Percentiles rank a stretch among this genome's conserved stretches.
Conservation (phyloP, 805 yeast species). For the Candida vaughaniae region DNA sequence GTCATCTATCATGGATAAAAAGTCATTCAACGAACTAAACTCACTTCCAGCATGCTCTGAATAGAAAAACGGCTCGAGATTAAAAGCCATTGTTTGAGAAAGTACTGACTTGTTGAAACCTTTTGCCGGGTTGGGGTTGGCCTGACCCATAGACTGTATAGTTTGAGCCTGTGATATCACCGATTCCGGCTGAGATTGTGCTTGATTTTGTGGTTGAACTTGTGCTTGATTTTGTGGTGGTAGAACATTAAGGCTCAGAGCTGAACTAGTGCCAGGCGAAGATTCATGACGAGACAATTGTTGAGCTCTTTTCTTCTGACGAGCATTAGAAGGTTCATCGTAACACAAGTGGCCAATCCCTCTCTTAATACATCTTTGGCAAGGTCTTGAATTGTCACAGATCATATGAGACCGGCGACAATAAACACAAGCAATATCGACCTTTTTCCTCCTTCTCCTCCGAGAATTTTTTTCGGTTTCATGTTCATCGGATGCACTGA, state of each 20-base stretch:
- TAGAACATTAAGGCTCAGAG: too few species aligned
- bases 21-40: slow-evolving; percentile 85
- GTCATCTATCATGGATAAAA: slow-evolving; percentile 86
- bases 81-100: slow-evolving; percentile 41
- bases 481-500: too few species aligned
- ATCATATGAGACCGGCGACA: slow-evolving; percentile 94
- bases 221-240: neutral
- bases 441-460: slow-evolving; percentile 48
- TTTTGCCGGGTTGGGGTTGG: slow-evolving; percentile 6
- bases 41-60: slow-evolving; percentile 94
- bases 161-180: slow-evolving; percentile 1
- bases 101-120: slow-evolving; percentile 25
- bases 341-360: slow-evolving; percentile 87
- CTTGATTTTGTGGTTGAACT: neutral
- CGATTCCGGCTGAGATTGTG: neutral
- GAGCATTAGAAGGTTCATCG: slow-evolving; percentile 57
- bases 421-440: slow-evolving; percentile 76
- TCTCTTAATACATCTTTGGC: slow-evolving; percentile 80
- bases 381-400: slow-evolving; percentile 77
- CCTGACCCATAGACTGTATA: neutral
- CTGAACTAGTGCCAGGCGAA: slow-evolving; percentile 5
- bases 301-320: slow-evolving; percentile 41
- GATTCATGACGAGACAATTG: slow-evolving; percentile 17
- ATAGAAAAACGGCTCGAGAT: slow-evolving; percentile 76
- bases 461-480: slow-evolving; percentile 7